Evolutionary conservation across 305 asterid species (phyloP), one percentile per base, ranked within the genome.

Genomic region (Fraxinus angustifolia): DNA sequence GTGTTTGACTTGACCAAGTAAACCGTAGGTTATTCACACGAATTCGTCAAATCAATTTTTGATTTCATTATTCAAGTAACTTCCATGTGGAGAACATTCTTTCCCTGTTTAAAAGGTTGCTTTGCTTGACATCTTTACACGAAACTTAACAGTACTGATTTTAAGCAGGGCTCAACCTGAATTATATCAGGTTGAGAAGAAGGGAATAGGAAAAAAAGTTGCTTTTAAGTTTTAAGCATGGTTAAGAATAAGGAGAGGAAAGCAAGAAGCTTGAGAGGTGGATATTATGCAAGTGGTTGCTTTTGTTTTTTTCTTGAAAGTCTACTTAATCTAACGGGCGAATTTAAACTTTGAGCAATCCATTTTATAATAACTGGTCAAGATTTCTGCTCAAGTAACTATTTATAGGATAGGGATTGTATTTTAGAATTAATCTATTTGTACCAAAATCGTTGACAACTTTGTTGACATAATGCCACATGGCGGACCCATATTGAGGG

Each of bases 1-100:
- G 71, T 11, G 3, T 72, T 35, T 56, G 83, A 73, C 83, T 80
- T 80, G 83, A 80, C 83, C 21, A 31, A 14, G 83, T 80, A 76
- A 72, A 80, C 73, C 40, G n/a, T 34, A 67, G 6, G 12, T 17
- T 23, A 11, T 30, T 31, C 21, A 67, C 30, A 6, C 16, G 34
- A 50, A 53, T 31, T 56, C 80, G 34, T 4, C 36, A 58, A 58
- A 14, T 16, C 19, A n/a, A 14, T n/a, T n/a, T 53, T 53, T n/a
- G 2, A 53, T 53, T 53, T 0, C 23, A 53, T 17, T 56, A 5
- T 6, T n/a, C 28, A 56, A 17, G 26, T 17, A 4, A 56, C 67
- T 56, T 48, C 16, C 21, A 48, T 42, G n/a, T 11, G 12, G 14
- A 38, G 48, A 12, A 38, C 8, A 38, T 8, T 38, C 48, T 8